Percentiles rank a stretch among this genome's conserved stretches.
Conservation (phyloP, 495 filamentous ascomycete genomes). For the Talaromyces wortmannii region DNA sequence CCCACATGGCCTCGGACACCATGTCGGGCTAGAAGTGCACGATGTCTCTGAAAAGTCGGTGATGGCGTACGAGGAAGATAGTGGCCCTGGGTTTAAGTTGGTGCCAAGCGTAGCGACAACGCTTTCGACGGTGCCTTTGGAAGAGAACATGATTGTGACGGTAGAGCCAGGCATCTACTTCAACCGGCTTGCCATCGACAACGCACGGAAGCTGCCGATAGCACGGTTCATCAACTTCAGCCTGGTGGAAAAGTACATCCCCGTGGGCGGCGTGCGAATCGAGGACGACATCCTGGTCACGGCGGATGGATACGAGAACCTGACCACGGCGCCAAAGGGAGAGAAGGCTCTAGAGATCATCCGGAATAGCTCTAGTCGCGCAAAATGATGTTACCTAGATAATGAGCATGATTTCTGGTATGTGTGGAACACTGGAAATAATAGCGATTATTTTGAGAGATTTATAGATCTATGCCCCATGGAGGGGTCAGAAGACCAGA, state of each 20-base stretch:
- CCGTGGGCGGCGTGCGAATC: slow-evolving; percentile 82
- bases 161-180: slow-evolving; percentile 92
- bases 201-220: slow-evolving; percentile 56
- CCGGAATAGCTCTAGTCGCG: slow-evolving; percentile 9
- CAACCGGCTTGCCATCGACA: slow-evolving; percentile 77
- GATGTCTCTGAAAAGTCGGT: slow-evolving; percentile 57
- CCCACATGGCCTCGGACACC: slow-evolving; percentile 86
- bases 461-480: not conserved
- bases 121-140: slow-evolving; percentile 38
- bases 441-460: not conserved
- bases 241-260: slow-evolving; percentile 63
- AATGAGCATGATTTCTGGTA: not conserved
- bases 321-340: slow-evolving; percentile 79
- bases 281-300: slow-evolving; percentile 90
- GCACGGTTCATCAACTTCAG: slow-evolving; percentile 70
- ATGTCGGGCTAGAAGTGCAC: slow-evolving; percentile 86
- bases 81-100: slow-evolving; percentile 5
- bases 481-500: no score
- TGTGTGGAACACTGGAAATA: not conserved
- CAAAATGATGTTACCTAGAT: not conserved
- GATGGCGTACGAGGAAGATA: slow-evolving; percentile 23
- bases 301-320: slow-evolving; percentile 66
- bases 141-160: slow-evolving; percentile 72
- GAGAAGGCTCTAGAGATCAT: slow-evolving; percentile 61
- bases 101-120: not conserved